Base-by-base conservation (phyloP, 1,139 yeast genomes). In the Taphrina sp. region DNA sequence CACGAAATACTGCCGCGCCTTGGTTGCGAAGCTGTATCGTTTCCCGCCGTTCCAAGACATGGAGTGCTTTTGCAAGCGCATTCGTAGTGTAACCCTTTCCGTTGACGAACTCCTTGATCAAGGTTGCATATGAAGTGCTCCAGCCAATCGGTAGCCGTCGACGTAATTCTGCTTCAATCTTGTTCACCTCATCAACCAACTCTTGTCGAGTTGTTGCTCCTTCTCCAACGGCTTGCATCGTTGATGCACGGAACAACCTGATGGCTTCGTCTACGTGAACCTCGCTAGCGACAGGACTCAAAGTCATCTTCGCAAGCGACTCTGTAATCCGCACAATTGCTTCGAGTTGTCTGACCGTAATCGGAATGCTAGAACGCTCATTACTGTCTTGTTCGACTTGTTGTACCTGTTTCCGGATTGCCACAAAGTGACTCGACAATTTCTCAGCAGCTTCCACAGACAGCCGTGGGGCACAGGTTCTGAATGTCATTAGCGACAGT, bases 271-370 rank as follows among this genome's bases (percentile, higher is more conserved):
- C 94, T 14, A 92, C 98, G 67, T 94, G 97, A 61, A 81, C 84
- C 63, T 82, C 94, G 2, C 82, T 79, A 2, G 96, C 97, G 19
- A 89, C 78, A 0, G 96, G 94, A 7, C 84, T 78, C 57, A 94
- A 74, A 58, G 83, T 82, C 61, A 94, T 70, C 69, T 94, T 94
- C 16, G 98, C 98, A 60, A 94, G 74, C 2, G 96, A 81, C 71
- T 94, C 99, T 1, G 97, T 82, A 57, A 92, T 94, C 75, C 99
- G 92, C 53, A 92, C 81, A 64, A 94, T 88, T 42, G 99, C 98
- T 72, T 94, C 99, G 62, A 94, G 76, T 73, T 94, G 99, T 77
- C 99, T 89, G 41, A 94, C 82, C 0, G 99, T 94, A 66, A 94
- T 92, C 23, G 99, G 99, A 67, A 94, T 92, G 1, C 96, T 85